Evolutionary conservation across 345 rosid genomes (phyloP), one percentile per base, ranked within the genome.

Genomic region (Hibiscus mutabilis): DNA sequence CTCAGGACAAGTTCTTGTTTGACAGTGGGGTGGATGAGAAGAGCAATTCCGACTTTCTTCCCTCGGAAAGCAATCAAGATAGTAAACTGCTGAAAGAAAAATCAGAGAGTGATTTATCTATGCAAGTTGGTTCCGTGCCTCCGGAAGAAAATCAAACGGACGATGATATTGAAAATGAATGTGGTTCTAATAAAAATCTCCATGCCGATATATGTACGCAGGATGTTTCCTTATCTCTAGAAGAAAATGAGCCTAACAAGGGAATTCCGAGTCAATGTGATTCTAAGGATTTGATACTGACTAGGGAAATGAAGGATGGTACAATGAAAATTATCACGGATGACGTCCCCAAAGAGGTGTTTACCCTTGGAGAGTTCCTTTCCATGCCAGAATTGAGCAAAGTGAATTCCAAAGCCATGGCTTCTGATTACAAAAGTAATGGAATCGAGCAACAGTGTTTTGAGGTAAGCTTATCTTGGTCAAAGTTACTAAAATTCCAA

Each of bases 1-100:
- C 81, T 12, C 81, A 82, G 29, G 87, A 81, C 73, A 86, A 80
- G 80, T 82, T 86, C 68, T 79, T 84, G 75, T 87, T 86, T 55
- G 85, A 80, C 58, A 69, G 69, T 66, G 73, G 25, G 57, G 59
- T 73, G 37, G 79, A 78, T 1, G 82, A 78, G 75, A 79, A 77
- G 29, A 76, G 51, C 31, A 37, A 67, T 37, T 52, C 57, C 60
- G 16, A 70, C 55, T 42, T 58, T 65, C 46, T 69, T 64, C 49
- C 69, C 65, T 57, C 80, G 31, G 83, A 78, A 19, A 78, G 79
- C 42, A 78, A 80, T 35, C 61, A 19, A 75, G 70, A 60, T 31
- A 14, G 11, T 64, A 75, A 44, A 5, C 18, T 6, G 44, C 27
- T 70, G 46, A 40, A 69, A 68, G 82, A 66, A 74, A 61, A 66